Percentiles rank a stretch among this genome's conserved stretches.
These are phyloP conservation scores for Sarcodon aspratus DNA, from an alignment of 768 basidiomycete genomes.

Conservation along the genomic window DNA sequence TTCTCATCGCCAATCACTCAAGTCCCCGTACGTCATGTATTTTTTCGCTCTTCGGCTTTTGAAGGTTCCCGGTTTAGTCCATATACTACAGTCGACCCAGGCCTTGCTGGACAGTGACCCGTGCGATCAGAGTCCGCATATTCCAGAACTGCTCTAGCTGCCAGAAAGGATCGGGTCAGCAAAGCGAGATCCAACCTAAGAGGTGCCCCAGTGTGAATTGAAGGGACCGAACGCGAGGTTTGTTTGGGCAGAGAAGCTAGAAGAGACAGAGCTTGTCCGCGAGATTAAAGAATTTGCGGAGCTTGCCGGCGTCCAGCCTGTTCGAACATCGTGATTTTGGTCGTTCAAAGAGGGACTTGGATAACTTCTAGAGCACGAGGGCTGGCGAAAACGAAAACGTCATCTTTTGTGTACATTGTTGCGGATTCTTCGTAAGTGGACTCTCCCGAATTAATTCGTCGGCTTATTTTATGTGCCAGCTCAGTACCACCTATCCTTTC, in stretches of 20 bases:
- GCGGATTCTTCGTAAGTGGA: constrained; percentile 4
- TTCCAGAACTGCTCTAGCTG: background rate
- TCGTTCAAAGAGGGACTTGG: constrained; percentile 2
- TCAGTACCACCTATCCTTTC: background rate
- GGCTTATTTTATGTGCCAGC: background rate
- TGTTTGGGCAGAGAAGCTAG: constrained; percentile 8
- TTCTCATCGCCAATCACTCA: no score
- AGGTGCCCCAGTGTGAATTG: background rate
- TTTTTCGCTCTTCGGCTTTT: no score
- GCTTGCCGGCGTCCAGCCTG: constrained; percentile 2
- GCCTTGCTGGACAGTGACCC: constrained; percentile 3
- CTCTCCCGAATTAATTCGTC: background rate
- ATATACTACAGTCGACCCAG: background rate
- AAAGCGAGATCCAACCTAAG: background rate
- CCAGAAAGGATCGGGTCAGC: background rate
- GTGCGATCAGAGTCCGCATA: constrained; percentile 2
- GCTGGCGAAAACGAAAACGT: constrained; percentile 10
- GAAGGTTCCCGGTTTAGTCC: no score
- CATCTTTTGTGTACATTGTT: constrained; percentile 10
- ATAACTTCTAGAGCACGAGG: constrained; percentile 3
- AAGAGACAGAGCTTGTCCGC: constrained; percentile 1
- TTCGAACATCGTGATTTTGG: constrained; percentile 10
- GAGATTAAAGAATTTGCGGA: constrained; percentile 1
- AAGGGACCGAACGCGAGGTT: constrained; percentile 3
- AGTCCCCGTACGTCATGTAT: no score